These are phyloP conservation scores for Beta vulgaris DNA, from an alignment of 148 eudicot genomes.

Conservation along the genomic window DNA sequence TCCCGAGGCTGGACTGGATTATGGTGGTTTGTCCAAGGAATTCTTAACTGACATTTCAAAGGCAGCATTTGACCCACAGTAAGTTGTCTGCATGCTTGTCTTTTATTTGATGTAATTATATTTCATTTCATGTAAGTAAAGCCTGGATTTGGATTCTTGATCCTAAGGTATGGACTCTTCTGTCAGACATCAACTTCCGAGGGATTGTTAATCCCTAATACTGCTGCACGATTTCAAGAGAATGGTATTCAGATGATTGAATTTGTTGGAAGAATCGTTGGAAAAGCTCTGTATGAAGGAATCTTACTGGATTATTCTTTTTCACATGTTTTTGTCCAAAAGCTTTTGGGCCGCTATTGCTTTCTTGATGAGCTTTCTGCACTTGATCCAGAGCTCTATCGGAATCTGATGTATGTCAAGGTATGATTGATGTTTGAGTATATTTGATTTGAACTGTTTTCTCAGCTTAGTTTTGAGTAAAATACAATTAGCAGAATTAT, in stretches of 20 bases:
- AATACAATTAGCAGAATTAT: background rate
- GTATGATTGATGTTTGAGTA: slow-evolving; percentile 32
- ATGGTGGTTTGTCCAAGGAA: slow-evolving; percentile 95
- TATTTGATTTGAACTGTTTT: background rate
- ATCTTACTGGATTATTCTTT: slow-evolving; percentile 85
- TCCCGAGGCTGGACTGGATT: slow-evolving; percentile 96
- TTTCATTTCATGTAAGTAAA: slow-evolving; percentile 13
- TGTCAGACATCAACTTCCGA: slow-evolving; percentile 89
- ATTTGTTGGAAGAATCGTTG: slow-evolving; percentile 94
- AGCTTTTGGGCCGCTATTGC: slow-evolving; percentile 94
- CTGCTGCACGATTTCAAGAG: slow-evolving; percentile 74
- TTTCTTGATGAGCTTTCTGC: slow-evolving; percentile 93
- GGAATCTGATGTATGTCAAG: slow-evolving; percentile 93
- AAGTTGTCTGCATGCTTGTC: slow-evolving; percentile 29
- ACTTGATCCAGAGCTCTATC: slow-evolving; percentile 92
- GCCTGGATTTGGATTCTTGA: slow-evolving; percentile 20
- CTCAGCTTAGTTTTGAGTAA: slow-evolving; percentile 4
- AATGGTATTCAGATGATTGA: slow-evolving; percentile 93
- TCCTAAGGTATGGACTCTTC: slow-evolving; percentile 81
- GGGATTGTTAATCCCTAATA: slow-evolving; percentile 78
- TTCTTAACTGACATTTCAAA: slow-evolving; percentile 90
- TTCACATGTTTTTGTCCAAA: slow-evolving; percentile 88
- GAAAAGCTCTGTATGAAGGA: slow-evolving; percentile 95
- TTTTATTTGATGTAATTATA: background rate
- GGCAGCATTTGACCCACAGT: slow-evolving; percentile 86